Conservation (phyloP, 2,329 filamentous ascomycete genomes). For the Neonectria faginata region DNA sequence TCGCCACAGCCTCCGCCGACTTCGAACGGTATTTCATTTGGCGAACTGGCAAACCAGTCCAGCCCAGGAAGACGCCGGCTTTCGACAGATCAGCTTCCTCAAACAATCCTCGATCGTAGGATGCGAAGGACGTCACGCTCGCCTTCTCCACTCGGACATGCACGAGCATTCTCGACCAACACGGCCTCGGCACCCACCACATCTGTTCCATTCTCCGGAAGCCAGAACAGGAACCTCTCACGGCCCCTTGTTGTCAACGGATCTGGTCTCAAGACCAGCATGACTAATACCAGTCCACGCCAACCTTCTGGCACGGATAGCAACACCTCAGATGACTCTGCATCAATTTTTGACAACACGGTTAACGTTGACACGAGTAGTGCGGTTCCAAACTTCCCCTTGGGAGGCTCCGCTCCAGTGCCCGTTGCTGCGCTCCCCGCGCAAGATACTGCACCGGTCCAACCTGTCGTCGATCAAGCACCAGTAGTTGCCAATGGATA, state of each 20-base stretch:
- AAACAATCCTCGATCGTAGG: slow-evolving; percentile 64
- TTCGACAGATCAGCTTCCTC: slow-evolving; percentile 66
- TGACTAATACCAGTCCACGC: slow-evolving; percentile 40
- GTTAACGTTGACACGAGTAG: slow-evolving; percentile 44
- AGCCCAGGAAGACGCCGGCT: slow-evolving; percentile 58
- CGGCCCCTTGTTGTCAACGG: slow-evolving; percentile 67
- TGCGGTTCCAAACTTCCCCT: slow-evolving; percentile 25
- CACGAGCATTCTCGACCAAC: slow-evolving; percentile 57
- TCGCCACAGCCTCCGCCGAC: slow-evolving; percentile 43
- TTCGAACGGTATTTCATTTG: slow-evolving; percentile 59
- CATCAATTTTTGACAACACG: slow-evolving; percentile 43
- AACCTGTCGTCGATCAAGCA: slow-evolving; percentile 40
- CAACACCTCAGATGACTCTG: slow-evolving; percentile 39
- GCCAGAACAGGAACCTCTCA: slow-evolving; percentile 50
- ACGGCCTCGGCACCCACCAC: slow-evolving; percentile 55
- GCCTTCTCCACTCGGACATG: slow-evolving; percentile 66
- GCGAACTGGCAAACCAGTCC: slow-evolving; percentile 57
- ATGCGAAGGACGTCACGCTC: slow-evolving; percentile 67
- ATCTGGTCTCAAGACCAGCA: slow-evolving; percentile 54
- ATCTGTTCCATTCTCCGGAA: slow-evolving; percentile 53
- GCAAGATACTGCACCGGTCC: slow-evolving; percentile 33
- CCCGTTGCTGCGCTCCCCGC: slow-evolving; percentile 9
- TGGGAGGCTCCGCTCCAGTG: slow-evolving; percentile 29
- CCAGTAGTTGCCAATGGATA: slow-evolving; percentile 54
- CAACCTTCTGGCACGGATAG: slow-evolving; percentile 35